Evolutionary conservation across 208 protist genomes (phyloP).

Genomic region (Vickermania spadyakhi): DNA sequence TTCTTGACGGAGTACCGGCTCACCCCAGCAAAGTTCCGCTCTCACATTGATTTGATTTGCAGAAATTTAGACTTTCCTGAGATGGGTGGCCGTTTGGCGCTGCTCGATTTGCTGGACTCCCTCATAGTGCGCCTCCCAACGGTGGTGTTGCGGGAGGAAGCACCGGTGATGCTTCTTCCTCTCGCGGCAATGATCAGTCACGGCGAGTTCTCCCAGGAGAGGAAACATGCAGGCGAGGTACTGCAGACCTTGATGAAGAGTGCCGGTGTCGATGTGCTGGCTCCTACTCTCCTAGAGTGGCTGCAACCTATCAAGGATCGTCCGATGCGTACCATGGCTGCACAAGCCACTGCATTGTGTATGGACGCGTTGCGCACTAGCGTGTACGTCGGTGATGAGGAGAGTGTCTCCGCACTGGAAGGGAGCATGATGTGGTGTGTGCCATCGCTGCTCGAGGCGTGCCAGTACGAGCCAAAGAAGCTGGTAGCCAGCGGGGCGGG

Average conservation of each 20-base stretch:
- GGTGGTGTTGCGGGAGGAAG: constrained; percentile 70
- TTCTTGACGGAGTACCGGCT: constrained; percentile 90
- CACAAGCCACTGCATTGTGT: constrained; percentile 67
- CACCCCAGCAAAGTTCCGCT: constrained; percentile 81
- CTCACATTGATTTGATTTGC: constrained; percentile 80
- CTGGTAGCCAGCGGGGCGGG: constrained; percentile 2
- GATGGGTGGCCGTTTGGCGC: constrained; percentile 53
- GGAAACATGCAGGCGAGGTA: constrained; percentile 41
- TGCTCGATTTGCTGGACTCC: constrained; percentile 73
- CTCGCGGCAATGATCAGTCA: constrained; percentile 50
- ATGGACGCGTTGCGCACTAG: constrained; percentile 25
- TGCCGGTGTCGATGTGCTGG: constrained; percentile 69
- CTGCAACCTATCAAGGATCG: constrained; percentile 30
- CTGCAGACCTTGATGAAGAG: constrained; percentile 47
- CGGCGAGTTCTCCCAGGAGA: constrained; percentile 50
- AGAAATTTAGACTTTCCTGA: constrained; percentile 84
- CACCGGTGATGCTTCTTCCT: constrained; percentile 60
- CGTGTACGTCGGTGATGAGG: constrained; percentile 10
- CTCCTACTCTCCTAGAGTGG: constrained; percentile 57
- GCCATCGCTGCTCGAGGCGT: constrained; percentile 36
- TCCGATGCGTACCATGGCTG: constrained; percentile 40
- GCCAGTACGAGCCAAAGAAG: constrained; percentile 55
- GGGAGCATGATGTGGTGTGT: constrained; percentile 61
- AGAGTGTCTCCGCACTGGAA: constrained; percentile 26
- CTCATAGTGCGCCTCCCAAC: constrained; percentile 64